Evolutionary conservation across 2,329 filamentous ascomycete genomes (phyloP), one percentile per base, ranked within the genome.

Genomic region (Neofusicoccum parvum): DNA sequence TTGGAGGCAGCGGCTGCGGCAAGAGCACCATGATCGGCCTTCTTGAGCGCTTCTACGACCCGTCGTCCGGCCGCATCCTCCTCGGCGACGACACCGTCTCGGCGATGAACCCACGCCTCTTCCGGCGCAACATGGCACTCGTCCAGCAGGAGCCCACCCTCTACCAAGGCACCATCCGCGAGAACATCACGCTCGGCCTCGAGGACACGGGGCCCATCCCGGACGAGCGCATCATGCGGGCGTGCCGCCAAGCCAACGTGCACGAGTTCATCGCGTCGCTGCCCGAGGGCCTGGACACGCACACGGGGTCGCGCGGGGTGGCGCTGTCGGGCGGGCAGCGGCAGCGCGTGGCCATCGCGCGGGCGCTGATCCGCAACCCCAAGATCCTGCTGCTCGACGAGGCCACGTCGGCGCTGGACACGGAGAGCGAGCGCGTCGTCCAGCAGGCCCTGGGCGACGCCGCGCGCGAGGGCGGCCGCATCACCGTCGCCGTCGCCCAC

Each of bases 1-100:
- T 98, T 6, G 95, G 95, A 20, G 90, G 94, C 0, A 95, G 91
- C 53, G 94, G 95, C 2, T 97, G 94, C 74, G 95, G 95, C 66
- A 98, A 99, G 82, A 92, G 88, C 56, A 98, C 95, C 0, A 96
- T 94, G 0, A 96, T 98, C 74, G 91, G 92, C 4, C 84, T 98
- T 3, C 82, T 98, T 39, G 94, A 98, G 76, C 90, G 95, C 37
- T 98, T 98, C 81, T 98, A 98, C 75, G 93, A 98, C 71, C 91
- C 94, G 0, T 84, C 96, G 0, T 85, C 87, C 0, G 95, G 95
- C 12, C 88, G 88, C 12, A 85, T 99, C n/a, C 46, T 15, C 17
- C 34, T 62, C 1, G 46, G 43, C 11, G 32, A 36, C 3, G 11
- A n/a, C 1, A 1, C 43, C 2, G 34, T 49, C 34, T 3, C 17